Conservation (phyloP, 129 eudicot species). For the Saposhnikovia divaricata region DNA sequence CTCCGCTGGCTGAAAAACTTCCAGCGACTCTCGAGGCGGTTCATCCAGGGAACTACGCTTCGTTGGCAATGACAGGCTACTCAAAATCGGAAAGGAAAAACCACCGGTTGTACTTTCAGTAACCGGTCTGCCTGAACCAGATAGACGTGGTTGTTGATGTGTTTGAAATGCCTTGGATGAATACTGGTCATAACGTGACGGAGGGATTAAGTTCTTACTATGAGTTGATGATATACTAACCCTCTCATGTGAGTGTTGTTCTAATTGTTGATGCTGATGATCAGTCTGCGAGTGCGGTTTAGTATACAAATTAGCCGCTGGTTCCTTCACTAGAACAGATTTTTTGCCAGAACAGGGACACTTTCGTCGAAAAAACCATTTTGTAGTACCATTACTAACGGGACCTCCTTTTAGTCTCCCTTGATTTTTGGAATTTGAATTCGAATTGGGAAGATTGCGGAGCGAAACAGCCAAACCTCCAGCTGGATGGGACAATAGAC, state of each 20-base stretch:
- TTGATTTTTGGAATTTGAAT: neutral
- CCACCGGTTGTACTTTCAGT: conserved; percentile 11
- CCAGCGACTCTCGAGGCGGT: conserved; percentile 48
- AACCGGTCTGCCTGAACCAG: conserved; percentile 19
- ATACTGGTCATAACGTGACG: neutral
- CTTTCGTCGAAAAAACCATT: conserved; percentile 35
- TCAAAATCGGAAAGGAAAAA: conserved; percentile 39
- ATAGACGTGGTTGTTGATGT: conserved; percentile 16
- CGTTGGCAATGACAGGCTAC: conserved; percentile 3
- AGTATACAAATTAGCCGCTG: neutral
- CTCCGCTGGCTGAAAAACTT: conserved; percentile 42
- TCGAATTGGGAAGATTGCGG: neutral
- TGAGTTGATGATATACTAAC: neutral
- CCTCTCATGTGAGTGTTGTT: neutral
- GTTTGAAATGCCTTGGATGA: neutral
- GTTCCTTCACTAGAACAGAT: conserved; percentile 33
- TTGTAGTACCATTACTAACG: conserved; percentile 4
- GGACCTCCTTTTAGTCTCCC: neutral
- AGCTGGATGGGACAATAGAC: conserved; percentile 38
- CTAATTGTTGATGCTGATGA: neutral
- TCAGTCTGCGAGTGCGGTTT: neutral
- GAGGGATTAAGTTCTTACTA: neutral
- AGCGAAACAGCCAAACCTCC: conserved; percentile 28
- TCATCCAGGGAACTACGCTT: conserved; percentile 13
- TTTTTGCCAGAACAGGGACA: conserved; percentile 47